These are phyloP conservation scores for Brassica balearica DNA, from an alignment of 441 rosid genomes.

Conservation along the genomic window DNA sequence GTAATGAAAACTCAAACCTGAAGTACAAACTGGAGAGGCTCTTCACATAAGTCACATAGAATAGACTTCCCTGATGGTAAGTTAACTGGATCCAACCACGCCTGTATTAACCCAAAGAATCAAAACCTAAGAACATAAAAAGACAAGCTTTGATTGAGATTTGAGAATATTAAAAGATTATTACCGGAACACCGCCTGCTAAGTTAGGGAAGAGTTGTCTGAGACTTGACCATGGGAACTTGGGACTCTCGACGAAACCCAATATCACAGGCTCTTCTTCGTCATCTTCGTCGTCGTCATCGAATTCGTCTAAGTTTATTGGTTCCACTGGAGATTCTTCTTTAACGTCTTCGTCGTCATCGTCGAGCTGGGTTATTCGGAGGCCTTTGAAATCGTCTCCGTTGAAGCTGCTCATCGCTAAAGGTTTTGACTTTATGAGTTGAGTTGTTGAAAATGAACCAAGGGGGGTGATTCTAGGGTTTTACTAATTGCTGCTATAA, in stretches of 20 bases:
- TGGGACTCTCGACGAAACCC: conserved; percentile 76
- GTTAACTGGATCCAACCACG: conserved; percentile 88
- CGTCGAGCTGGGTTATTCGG: conserved; percentile 59
- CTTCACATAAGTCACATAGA: conserved; percentile 75
- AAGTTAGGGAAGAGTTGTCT: conserved; percentile 82
- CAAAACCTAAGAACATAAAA: conserved; percentile 1
- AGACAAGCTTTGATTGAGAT: not conserved
- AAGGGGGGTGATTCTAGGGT: not conserved
- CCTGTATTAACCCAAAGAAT: conserved; percentile 47
- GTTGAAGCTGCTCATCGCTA: conserved; percentile 28
- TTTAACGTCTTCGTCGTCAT: conserved; percentile 48
- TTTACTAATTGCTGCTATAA: conserved; percentile 27
- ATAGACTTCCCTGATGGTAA: conserved; percentile 70
- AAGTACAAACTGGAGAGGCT: conserved; percentile 78
- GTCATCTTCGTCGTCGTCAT: conserved; percentile 62
- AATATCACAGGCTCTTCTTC: conserved; percentile 66
- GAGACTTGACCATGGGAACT: conserved; percentile 59
- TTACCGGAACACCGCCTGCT: conserved; percentile 88
- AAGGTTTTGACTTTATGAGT: not conserved
- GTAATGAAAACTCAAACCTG: conserved; percentile 55
- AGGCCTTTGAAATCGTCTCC: conserved; percentile 56
- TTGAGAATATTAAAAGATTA: not conserved
- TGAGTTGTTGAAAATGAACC: conserved; percentile 4
- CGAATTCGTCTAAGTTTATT: conserved; percentile 36
- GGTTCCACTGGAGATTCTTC: conserved; percentile 31